These are phyloP conservation scores for Talaromyces islandicus DNA, from an alignment of 2,329 filamentous ascomycete species.

Conservation along the genomic window DNA sequence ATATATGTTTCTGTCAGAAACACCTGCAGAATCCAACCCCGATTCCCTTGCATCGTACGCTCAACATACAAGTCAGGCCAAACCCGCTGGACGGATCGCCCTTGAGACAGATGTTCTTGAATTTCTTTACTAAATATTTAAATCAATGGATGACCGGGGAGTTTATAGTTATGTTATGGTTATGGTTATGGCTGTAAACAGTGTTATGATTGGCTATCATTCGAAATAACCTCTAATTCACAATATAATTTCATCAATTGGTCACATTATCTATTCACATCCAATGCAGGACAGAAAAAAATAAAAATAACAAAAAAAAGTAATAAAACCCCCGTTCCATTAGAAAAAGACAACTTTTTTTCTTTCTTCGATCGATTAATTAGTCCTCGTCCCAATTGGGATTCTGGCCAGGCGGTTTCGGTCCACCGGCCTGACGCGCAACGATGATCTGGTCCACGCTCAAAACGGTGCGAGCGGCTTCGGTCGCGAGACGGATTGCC, in stretches of 20 bases:
- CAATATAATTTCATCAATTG: not conserved
- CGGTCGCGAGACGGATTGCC: conserved; percentile 95
- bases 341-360: conserved; percentile 3
- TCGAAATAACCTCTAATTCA: not conserved
- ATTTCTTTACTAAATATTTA: not conserved
- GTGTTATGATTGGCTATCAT: not conserved
- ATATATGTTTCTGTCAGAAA: not conserved
- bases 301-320: conserved; percentile 6
- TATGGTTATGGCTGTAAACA: not conserved
- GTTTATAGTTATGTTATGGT: not conserved
- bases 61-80: not conserved
- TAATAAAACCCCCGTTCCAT: not conserved
- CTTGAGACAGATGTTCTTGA: not conserved
- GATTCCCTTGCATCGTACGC: not conserved
- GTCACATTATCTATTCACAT: conserved; percentile 5
- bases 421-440: conserved; percentile 90
- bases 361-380: conserved; percentile 10
- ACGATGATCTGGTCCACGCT: conserved; percentile 99
- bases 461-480: conserved; percentile 86
- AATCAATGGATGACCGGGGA: not conserved
- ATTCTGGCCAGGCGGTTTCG: conserved; percentile 93
- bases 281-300: conserved; percentile 1
- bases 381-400: conserved; percentile 68
- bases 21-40: not conserved
- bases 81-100: not conserved